Evolutionary conservation across 2,329 filamentous ascomycete species (phyloP).

Genomic region (Aspergillus fumigatus): DNA sequence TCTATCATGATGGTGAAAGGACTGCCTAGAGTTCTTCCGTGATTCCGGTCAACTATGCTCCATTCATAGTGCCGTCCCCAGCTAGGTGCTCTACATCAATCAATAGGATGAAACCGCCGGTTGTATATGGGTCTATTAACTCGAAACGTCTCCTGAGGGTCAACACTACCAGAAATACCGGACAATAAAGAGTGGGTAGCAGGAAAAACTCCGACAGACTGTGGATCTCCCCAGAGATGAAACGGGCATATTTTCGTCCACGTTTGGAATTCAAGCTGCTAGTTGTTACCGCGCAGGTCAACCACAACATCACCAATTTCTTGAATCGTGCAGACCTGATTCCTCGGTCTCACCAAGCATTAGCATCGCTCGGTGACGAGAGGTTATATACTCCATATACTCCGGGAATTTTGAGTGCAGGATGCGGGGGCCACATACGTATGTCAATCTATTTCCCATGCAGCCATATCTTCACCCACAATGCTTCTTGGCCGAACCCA

Average conservation of each 20-base stretch:
- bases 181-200: background rate
- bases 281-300: background rate
- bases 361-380: background rate
- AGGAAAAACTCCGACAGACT: background rate
- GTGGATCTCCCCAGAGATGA: background rate
- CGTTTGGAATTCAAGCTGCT: background rate
- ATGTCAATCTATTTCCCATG: background rate
- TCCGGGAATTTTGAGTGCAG: background rate
- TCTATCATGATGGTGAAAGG: background rate
- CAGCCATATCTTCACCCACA: background rate
- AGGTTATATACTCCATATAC: too few species aligned
- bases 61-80: background rate
- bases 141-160: background rate
- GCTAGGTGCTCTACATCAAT: background rate
- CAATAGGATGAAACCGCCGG: background rate
- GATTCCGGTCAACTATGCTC: background rate
- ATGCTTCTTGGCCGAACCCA: background rate
- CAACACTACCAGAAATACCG: background rate
- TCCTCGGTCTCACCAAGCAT: background rate
- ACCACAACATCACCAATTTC: background rate
- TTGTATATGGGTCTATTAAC: background rate
- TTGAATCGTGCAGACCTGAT: background rate
- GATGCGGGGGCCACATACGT: background rate
- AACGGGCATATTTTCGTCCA: background rate
- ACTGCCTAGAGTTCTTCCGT: background rate